Conservation (phyloP, 2,329 filamentous ascomycete genomes). For the Cordyceps tenuipes region DNA sequence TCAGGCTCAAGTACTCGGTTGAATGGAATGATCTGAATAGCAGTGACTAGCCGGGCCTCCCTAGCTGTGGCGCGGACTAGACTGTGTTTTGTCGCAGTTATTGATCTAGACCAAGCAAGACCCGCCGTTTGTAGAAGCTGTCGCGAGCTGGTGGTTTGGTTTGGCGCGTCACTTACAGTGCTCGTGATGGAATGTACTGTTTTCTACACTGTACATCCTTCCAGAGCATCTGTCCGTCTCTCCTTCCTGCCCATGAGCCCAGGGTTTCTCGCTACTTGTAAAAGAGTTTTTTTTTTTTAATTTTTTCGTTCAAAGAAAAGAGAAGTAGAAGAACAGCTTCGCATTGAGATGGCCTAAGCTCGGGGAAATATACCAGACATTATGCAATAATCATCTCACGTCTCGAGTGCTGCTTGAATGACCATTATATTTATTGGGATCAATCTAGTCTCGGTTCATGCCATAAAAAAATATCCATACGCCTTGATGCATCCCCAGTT, state of each 20-base stretch:
- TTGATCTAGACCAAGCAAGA: not conserved
- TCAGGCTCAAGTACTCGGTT: not conserved
- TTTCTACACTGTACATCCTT: not conserved
- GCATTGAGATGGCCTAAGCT: too few species aligned
- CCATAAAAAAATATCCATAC: not conserved
- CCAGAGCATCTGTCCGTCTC: not conserved
- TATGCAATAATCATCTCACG: not conserved
- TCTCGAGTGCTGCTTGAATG: not conserved
- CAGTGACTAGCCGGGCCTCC: not conserved
- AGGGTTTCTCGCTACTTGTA: too few species aligned
- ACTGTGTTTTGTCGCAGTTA: not conserved
- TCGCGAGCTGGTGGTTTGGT: slow-evolving; percentile 1
- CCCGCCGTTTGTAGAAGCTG: not conserved
- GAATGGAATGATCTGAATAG: too few species aligned
- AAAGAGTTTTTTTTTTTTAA: too few species aligned
- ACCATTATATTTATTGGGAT: not conserved
- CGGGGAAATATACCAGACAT: not conserved
- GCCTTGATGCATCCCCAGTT: not conserved
- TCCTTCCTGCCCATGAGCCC: not conserved
- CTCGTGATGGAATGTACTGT: not conserved
- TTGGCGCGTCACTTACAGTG: slow-evolving; percentile 6
- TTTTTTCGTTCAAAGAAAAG: not conserved
- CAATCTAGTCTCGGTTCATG: not conserved
- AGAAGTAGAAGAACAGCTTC: not conserved
- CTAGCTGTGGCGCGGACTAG: not conserved